These are phyloP conservation scores for Carnegiea gigantea DNA, from an alignment of 179 eudicot species.

Conservation along the genomic window DNA sequence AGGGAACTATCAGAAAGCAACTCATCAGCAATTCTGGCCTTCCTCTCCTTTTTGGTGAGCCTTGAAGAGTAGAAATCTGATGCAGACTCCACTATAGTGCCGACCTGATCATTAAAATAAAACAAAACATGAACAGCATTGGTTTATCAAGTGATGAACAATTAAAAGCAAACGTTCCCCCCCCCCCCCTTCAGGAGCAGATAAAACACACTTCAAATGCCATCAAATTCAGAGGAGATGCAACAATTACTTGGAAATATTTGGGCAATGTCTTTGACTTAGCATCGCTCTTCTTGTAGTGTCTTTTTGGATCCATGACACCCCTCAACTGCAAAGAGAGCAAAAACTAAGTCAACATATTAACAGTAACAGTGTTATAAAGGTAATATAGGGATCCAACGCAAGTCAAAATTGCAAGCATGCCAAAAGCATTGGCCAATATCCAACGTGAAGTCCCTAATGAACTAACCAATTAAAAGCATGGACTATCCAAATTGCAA, in stretches of 20 bases:
- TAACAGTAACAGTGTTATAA: not conserved
- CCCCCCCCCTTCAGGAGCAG: not conserved
- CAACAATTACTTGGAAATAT: slow-evolving; percentile 67
- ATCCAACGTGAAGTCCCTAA: not conserved
- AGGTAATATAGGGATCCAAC: not conserved
- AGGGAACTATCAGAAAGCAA: slow-evolving; percentile 57
- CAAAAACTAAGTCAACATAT: not conserved
- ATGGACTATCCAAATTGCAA: not conserved
- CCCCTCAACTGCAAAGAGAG: slow-evolving; percentile 60
- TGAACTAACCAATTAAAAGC: not conserved
- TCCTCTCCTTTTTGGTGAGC: slow-evolving; percentile 79
- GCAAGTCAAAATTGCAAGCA: not conserved
- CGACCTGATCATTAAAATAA: slow-evolving; percentile 45
- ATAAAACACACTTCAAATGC: not conserved
- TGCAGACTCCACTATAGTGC: slow-evolving; percentile 69
- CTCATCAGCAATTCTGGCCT: slow-evolving; percentile 73
- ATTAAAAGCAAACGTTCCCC: not conserved
- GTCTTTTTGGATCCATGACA: slow-evolving; percentile 96
- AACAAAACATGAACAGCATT: not conserved
- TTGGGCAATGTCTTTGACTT: slow-evolving; percentile 73
- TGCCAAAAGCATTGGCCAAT: not conserved
- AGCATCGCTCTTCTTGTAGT: slow-evolving; percentile 83
- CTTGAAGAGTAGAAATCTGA: slow-evolving; percentile 57
- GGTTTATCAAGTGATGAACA: not conserved
- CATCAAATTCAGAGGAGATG: slow-evolving; percentile 7